A percentile compares a stretch with the other conserved stretches of the same genome.
phyloP scores from a whole-genome alignment of 345 rosid species.

The Gossypium ekmanianum region DNA sequence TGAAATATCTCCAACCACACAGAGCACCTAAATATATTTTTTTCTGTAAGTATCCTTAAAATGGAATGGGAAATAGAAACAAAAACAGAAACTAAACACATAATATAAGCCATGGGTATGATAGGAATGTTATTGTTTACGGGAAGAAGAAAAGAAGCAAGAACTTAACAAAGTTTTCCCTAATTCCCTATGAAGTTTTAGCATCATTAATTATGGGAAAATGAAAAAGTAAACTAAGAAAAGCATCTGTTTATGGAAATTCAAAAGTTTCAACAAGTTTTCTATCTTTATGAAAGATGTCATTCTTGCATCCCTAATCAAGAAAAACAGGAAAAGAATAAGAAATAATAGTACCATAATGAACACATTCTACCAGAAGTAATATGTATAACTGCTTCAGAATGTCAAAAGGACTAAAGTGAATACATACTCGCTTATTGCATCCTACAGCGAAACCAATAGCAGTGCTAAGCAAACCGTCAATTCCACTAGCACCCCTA shows the following conservation, averaged over 20 bases:
- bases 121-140: neutral
- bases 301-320: neutral
- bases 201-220: neutral
- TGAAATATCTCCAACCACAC: constrained; percentile 83
- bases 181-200: neutral
- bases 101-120: neutral
- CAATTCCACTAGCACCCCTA: constrained; percentile 99
- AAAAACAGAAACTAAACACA: neutral
- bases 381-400: neutral
- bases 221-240: neutral
- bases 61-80: neutral
- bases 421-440: constrained; percentile 60
- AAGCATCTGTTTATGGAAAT: neutral
- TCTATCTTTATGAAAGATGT: neutral
- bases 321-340: neutral
- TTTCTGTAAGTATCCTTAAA: neutral
- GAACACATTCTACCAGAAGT: neutral
- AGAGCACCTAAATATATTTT: constrained; percentile 49
- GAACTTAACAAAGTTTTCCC: neutral
- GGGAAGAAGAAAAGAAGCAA: neutral
- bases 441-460: constrained; percentile 88
- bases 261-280: neutral
- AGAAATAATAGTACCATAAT: neutral
- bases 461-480: constrained; percentile 92
- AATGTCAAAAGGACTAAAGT: neutral